Evolutionary conservation across 1,284 basidiomycete genomes (phyloP), one percentile per base, ranked within the genome.

Genomic region (Leccinum ponderosum): DNA sequence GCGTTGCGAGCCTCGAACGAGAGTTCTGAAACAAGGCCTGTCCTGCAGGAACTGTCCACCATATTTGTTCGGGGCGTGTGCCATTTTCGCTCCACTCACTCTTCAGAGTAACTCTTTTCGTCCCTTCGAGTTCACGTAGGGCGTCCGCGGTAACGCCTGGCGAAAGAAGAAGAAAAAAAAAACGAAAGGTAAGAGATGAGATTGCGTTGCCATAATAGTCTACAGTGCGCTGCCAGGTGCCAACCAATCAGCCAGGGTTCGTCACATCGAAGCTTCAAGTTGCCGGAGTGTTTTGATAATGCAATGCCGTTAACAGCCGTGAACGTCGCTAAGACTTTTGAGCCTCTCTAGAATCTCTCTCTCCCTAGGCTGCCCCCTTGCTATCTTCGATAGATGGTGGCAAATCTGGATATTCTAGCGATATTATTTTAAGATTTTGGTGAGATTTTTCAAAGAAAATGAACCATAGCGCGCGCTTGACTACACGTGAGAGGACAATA

Each of bases 161-260:
- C 55, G 52, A 55, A 48, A 17, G 14, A 61, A 20, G n/a, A n/a
- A 12, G 20, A 11, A 25, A 8, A n/a, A 8, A 33, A 54, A 60
- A 17, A 11, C 17, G 42, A 44, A 44, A 17, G 42, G 48, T 27
- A 64, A 56, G 53, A 44, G 33, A 35, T 35, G 33, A 35, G 33
- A 69, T 72, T 63, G 58, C 56, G 37, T 25, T 69, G 42, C 73
- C 64, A 72, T 65, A 72, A 72, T 22, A 15, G 58, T 60, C 48
- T 37, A 15, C 57, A 55, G 33, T 62, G 33, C 27, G n/a, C 55
- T 68, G 63, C 61, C 62, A 63, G 47, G n/a, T 27, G 39, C 25
- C 27, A 59, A 55, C 44, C 27, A 29, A 33, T 57, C 55, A n/a
- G 37, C 33, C 52, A 54, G 53, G 53, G 54, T 55, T 60, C 3